A percentile compares a stretch with the other conserved stretches of the same genome.
These are phyloP conservation scores for Nicotiana sylvestris DNA, from an alignment of 257 asterid species.

Conservation along the genomic window DNA sequence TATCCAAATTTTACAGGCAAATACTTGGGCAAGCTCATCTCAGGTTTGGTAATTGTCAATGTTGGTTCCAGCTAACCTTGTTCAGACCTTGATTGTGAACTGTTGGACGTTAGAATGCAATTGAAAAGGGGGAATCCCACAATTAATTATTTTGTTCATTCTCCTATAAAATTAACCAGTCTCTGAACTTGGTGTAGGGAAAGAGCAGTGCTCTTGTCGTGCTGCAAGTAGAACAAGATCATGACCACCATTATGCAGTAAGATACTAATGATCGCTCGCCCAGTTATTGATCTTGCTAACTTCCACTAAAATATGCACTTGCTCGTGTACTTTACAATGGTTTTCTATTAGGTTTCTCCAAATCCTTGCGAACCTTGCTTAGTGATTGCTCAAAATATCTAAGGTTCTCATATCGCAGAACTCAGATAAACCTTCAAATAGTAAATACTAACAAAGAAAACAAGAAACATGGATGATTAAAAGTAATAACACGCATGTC, in stretches of 20 bases:
- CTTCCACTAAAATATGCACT: neutral
- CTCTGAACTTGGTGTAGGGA: neutral
- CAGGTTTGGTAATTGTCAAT: neutral
- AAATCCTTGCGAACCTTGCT: neutral
- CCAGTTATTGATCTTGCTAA: conserved; percentile 1
- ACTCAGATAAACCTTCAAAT: neutral
- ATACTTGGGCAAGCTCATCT: neutral
- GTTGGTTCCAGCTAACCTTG: neutral
- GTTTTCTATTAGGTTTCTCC: neutral
- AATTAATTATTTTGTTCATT: neutral
- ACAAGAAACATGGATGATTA: neutral
- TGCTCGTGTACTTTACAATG: neutral
- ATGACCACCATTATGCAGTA: neutral
- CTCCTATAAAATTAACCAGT: neutral
- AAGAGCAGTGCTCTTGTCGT: neutral
- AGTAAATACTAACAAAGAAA: neutral
- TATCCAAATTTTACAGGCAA: neutral
- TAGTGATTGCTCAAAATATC: neutral
- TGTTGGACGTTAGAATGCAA: neutral
- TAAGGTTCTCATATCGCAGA: neutral
- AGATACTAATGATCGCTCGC: neutral
- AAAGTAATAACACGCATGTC: neutral
- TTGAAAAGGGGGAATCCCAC: neutral
- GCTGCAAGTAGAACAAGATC: neutral
- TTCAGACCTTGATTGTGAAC: neutral